Conservation (phyloP, 352 stramenopile species). For the Phytophthora cactorum region DNA sequence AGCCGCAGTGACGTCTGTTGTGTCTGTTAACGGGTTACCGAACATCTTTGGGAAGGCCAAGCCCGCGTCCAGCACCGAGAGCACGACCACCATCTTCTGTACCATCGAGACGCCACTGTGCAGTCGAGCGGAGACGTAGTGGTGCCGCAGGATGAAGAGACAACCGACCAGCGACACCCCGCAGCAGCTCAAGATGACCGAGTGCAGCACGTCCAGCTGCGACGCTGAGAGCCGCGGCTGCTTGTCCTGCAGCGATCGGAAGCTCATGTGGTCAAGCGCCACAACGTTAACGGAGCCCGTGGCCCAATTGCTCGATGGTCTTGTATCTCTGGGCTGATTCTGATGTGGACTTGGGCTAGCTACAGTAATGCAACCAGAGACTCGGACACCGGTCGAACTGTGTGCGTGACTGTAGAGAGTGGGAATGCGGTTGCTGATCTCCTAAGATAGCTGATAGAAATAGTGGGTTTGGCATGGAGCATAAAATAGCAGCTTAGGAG, state of each 20-base stretch:
- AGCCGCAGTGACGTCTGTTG: constrained; percentile 8
- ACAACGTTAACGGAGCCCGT: constrained; percentile 31
- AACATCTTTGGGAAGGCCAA: constrained; percentile 65
- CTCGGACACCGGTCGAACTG: not conserved
- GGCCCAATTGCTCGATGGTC: not conserved
- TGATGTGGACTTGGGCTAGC: constrained; percentile 15
- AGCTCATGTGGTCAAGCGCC: constrained; percentile 21
- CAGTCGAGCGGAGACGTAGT: constrained; percentile 37
- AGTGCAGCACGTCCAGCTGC: constrained; percentile 39
- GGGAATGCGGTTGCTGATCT: constrained; percentile 7
- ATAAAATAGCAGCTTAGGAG: constrained; percentile 5
- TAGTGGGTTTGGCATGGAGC: not conserved
- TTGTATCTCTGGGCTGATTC: constrained; percentile 7
- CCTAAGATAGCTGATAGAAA: constrained; percentile 1
- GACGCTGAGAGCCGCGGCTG: constrained; percentile 24
- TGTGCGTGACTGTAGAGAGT: constrained; percentile 8
- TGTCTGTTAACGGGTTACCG: constrained; percentile 32
- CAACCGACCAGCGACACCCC: constrained; percentile 52
- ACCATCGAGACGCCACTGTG: constrained; percentile 53
- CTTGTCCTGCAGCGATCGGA: constrained; percentile 2
- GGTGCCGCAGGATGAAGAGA: constrained; percentile 57
- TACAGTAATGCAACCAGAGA: constrained; percentile 9
- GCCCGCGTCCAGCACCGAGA: constrained; percentile 65
- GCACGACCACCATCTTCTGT: constrained; percentile 77
- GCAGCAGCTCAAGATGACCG: constrained; percentile 47